Base-by-base conservation (phyloP, 352 stramenopile species). In the Sclerospora graminicola region DNA sequence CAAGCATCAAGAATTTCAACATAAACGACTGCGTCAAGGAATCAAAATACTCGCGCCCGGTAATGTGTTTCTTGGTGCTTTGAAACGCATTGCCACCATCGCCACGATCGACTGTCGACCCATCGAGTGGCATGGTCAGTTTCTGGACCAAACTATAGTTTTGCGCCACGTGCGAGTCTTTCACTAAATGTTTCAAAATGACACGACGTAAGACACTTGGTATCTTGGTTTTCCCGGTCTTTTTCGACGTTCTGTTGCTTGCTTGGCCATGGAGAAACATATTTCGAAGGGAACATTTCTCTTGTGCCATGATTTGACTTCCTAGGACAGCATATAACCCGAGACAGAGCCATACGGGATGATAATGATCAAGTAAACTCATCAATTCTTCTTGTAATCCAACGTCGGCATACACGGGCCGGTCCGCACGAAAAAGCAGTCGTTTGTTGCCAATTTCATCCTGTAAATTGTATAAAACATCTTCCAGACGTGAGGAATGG, bases 1-100 rank as follows among this genome's bases (percentile, higher is more conserved):
- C 76, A 8, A 98, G 54, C 57, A 92, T 90, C 26, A 98, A 63
- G 30, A 97, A 89, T 56, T 95, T 84, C 15, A 85, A 71, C 28
- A 97, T 75, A 33, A 95, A 93, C 4, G 85, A 70, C 20, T 86
- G 74, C 37, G 89, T 85, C 43, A 97, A 62, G 24, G 86, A 78
- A 23, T 84, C 67, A 37, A 93, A 84, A 33, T 86, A 88, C 63
- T 84, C 69, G 14, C 74, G 69, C 1, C 76, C 76, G 5, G 78
- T 80, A 29, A 88, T 82, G 41, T 76, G 69, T 39, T 81, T 79
- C 51, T 85, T 87, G 9, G 51, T 60, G 37, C 75, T 84, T 21
- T 37, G 63, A 34, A 80, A 77, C 2, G 51, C 54, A 34, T 60
- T 80, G 11, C 66, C 60, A 21, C 50, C 51, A 30, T 78, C 65